phyloP scores from a whole-genome alignment of 768 basidiomycete species.

The Psilocybe azurescens region DNA sequence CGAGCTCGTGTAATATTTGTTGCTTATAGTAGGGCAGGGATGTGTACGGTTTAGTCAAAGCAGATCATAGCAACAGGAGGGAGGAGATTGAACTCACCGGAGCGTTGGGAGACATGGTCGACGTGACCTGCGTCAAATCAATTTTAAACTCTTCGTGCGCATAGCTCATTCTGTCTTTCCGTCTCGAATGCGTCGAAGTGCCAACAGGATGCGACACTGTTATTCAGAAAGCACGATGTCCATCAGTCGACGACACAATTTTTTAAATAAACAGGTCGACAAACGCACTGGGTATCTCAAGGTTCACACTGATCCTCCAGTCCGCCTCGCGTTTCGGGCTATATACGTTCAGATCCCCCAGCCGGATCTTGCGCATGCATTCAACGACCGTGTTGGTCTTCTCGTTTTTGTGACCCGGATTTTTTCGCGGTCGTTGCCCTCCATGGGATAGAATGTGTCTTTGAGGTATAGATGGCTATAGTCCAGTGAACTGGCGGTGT shows the following conservation, averaged over 20 bases:
- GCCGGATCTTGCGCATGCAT: constrained; percentile 77
- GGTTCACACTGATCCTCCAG: constrained; percentile 91
- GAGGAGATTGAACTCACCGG: constrained; percentile 46
- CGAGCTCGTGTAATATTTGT: constrained; percentile 83
- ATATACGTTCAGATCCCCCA: constrained; percentile 89
- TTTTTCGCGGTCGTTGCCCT: constrained; percentile 50
- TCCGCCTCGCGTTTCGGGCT: constrained; percentile 84
- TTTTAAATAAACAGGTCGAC: too few relatives aligned
- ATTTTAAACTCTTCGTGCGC: constrained; percentile 91
- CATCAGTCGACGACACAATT: too few relatives aligned
- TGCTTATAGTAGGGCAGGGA: constrained; percentile 37
- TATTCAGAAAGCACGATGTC: too few relatives aligned
- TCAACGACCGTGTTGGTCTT: constrained; percentile 68
- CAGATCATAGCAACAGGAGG: neutral
- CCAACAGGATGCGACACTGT: constrained; percentile 75
- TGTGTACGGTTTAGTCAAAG: too few relatives aligned
- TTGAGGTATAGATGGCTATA: constrained; percentile 81
- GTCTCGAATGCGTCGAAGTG: constrained; percentile 59
- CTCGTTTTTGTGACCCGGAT: constrained; percentile 87
- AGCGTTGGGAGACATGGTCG: constrained; percentile 48
- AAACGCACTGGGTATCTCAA: constrained; percentile 85
- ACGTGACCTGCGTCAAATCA: constrained; percentile 92
- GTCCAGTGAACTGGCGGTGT: constrained; percentile 61
- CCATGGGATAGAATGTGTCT: constrained; percentile 75
- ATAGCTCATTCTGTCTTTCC: constrained; percentile 94